Evolutionary conservation across 139 green algal species (phyloP).

Genomic region (Haematococcus lacustris): DNA sequence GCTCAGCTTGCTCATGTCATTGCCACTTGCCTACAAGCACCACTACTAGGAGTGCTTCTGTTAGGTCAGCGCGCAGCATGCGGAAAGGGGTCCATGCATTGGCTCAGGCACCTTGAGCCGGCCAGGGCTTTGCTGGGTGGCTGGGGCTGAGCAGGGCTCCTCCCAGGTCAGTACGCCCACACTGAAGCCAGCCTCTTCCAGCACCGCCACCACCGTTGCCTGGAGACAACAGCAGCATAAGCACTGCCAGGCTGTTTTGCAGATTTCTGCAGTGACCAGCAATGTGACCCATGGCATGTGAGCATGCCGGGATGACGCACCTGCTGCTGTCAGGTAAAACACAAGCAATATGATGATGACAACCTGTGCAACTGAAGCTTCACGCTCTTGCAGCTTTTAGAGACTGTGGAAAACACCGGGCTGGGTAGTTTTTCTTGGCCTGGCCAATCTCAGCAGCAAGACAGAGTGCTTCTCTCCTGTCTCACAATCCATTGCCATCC

Average conservation of each 20-base stretch:
- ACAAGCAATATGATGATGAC: too few relatives aligned
- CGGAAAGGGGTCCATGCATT: not conserved
- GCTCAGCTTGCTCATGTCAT: not conserved
- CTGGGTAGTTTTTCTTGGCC: too few relatives aligned
- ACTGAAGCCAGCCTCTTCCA: not conserved
- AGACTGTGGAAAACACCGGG: conserved; percentile 1
- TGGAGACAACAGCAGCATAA: not conserved
- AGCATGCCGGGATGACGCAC: not conserved
- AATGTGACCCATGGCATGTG: not conserved
- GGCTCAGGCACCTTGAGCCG: not conserved
- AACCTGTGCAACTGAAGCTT: not conserved
- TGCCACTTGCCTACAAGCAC: not conserved
- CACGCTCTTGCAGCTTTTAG: not conserved
- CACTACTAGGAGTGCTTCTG: not conserved
- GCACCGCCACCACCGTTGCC: not conserved
- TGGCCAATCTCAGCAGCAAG: too few relatives aligned
- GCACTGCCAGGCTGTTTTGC: too few relatives aligned
- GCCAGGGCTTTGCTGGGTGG: not conserved
- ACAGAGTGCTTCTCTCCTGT: too few relatives aligned
- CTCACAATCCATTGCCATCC: too few relatives aligned
- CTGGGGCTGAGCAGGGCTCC: not conserved
- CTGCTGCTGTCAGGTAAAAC: not conserved
- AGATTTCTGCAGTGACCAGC: too few relatives aligned
- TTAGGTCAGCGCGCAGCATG: not conserved
- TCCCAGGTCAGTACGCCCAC: not conserved